Conservation (phyloP, 1,284 basidiomycete species). For the Sporisorium scitamineum region DNA sequence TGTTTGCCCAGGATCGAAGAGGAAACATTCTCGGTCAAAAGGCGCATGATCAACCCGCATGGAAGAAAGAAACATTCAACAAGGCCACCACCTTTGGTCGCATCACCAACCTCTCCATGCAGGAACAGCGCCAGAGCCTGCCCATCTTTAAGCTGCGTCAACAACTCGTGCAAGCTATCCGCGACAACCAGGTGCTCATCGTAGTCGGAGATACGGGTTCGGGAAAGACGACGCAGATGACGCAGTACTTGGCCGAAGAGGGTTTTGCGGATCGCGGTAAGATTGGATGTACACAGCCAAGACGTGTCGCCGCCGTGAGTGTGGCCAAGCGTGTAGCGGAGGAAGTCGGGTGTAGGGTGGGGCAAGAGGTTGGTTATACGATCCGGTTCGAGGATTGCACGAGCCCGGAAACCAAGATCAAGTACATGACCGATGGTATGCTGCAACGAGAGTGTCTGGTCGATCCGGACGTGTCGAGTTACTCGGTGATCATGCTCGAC, state of each 20-base stretch:
- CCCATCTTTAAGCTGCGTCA: constrained; percentile 98
- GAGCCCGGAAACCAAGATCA: constrained; percentile 96
- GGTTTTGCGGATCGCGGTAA: constrained; percentile 87
- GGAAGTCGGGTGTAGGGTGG: constrained; percentile 95
- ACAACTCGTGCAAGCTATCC: constrained; percentile 88
- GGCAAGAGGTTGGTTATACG: constrained; percentile 96
- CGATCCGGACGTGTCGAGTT: constrained; percentile 90
- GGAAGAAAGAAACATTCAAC: constrained; percentile 94
- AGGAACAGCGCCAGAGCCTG: constrained; percentile 89
- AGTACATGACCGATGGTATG: constrained; percentile 99
- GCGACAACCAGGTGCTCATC: constrained; percentile 91
- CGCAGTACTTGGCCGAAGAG: constrained; percentile 89
- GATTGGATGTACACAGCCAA: constrained; percentile 96
- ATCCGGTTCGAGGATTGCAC: constrained; percentile 99
- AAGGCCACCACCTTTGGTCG: constrained; percentile 97
- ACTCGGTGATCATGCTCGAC: constrained; percentile 97
- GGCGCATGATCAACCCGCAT: constrained; percentile 83
- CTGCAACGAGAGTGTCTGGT: constrained; percentile 95
- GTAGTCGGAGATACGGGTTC: constrained; percentile 96
- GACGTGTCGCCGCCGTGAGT: constrained; percentile 99
- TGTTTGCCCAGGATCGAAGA: constrained; percentile 93
- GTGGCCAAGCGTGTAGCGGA: constrained; percentile 98
- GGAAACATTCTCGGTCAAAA: constrained; percentile 85
- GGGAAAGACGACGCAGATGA: constrained; percentile 90
- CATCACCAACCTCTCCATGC: constrained; percentile 88